Percentiles rank a stretch among this genome's conserved stretches.
These are phyloP conservation scores for Sequoiadendron giganteum DNA, from an alignment of 75 land plant genomes.

Conservation along the genomic window DNA sequence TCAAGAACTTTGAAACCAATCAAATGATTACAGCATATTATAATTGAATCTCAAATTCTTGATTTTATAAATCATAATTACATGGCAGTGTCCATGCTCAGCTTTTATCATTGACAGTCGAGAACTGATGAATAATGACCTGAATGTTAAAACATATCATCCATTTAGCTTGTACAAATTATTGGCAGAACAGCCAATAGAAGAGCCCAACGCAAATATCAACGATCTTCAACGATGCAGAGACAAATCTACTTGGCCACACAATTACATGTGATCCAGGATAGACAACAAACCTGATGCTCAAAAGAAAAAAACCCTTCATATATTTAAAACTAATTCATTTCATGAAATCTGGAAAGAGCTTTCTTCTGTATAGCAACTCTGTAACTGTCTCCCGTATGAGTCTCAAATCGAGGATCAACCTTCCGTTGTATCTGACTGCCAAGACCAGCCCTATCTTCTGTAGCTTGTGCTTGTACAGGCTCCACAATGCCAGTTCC, in stretches of 20 bases:
- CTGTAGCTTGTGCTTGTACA: slow-evolving; percentile 73
- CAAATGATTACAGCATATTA: background rate
- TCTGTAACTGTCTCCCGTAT: slow-evolving; percentile 91
- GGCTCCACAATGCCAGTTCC: slow-evolving; percentile 94
- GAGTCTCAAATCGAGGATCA: slow-evolving; percentile 83
- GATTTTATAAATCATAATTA: background rate
- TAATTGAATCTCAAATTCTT: background rate
- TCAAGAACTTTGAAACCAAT: background rate
- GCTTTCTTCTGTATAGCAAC: slow-evolving; percentile 94
- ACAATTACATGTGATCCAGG: background rate
- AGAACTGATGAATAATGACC: background rate
- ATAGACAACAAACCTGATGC: background rate
- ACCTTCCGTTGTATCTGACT: slow-evolving; percentile 62
- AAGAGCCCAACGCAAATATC: background rate
- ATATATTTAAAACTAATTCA: slow-evolving; percentile 29
- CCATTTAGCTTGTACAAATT: background rate
- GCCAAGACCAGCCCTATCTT: slow-evolving; percentile 89
- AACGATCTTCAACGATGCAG: background rate
- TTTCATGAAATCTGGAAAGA: slow-evolving; percentile 91
- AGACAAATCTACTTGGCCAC: background rate
- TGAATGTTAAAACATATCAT: background rate
- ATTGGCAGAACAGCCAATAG: background rate
- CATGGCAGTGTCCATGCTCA: background rate
- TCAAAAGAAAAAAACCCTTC: background rate
- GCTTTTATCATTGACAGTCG: background rate